Evolutionary conservation across 768 basidiomycete genomes (phyloP).

Genomic region (Leccinellum albellum): DNA sequence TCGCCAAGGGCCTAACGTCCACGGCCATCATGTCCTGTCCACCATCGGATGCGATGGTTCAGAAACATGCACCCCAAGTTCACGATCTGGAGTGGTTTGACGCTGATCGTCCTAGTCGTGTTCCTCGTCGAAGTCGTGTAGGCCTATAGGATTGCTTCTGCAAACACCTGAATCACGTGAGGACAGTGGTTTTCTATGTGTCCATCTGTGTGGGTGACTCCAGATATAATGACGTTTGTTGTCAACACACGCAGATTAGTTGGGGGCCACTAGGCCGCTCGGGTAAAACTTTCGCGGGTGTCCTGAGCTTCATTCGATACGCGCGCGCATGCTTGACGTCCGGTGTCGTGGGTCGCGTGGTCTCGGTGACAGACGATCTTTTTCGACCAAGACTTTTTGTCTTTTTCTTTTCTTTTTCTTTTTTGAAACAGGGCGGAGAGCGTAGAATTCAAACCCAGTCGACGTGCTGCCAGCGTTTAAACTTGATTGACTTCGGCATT

Average conservation of each 20-base stretch:
- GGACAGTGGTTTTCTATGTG: not conserved
- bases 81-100: not conserved
- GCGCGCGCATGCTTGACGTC: slow-evolving; percentile 2
- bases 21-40: not conserved
- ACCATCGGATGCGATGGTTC: not conserved
- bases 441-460: slow-evolving; percentile 16
- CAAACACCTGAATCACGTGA: not conserved
- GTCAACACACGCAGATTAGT: not conserved
- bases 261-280: not conserved
- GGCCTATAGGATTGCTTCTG: not conserved
- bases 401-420: not conserved
- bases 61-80: not conserved
- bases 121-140: not conserved
- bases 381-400: not conserved
- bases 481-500: slow-evolving; percentile 22
- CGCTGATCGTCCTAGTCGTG: not conserved
- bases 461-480: slow-evolving; percentile 19
- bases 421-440: slow-evolving; percentile 24
- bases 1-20: not conserved
- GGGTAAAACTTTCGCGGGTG: slow-evolving; percentile 25
- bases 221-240: not conserved
- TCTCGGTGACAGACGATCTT: not conserved
- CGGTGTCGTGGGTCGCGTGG: slow-evolving; percentile 20
- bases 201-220: not conserved
- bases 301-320: slow-evolving; percentile 5